Evolutionary conservation across 1,139 yeast species (phyloP), one percentile per base, ranked within the genome.

Genomic region (Hanseniaspora uvarum): DNA sequence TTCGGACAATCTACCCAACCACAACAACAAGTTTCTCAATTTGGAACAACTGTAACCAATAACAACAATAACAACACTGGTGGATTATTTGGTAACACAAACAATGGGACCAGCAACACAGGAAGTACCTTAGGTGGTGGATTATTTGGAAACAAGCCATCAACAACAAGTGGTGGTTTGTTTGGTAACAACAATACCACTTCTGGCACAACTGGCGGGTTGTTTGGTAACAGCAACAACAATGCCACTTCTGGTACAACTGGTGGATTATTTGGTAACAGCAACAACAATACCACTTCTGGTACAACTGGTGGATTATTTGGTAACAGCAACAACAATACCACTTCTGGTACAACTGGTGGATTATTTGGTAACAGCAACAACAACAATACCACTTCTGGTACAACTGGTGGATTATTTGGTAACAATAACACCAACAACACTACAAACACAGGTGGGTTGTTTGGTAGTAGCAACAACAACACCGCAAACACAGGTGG

Each of bases 271-370:
- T 52, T 41, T 41, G 55, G 57, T 16, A 48, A 53, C 28, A 31
- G 14, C 14, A 31, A 31, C 28, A 31, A 14, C 14, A 31, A 31
- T 14, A 5, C 44, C 47, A 26, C 38, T 52, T 14, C 51, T 48
- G 37, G 57, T 46, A 31, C 53, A 52, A 14, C 55, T 50, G 40
- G 51, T 18, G 56, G 56, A 1, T 56, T 65, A 41, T 68, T 66
- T 57, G 71, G 72, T 19, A 54, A 54, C 52, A 62, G 39, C 14
- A 54, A 54, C 52, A 62, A 41, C n/a, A 11, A 11, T 12, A 14
- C n/a, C 40, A 55, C 34, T 30, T 18, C 47, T 24, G 16, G 4
- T 24, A 34, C 41, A 8, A 4, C 39, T 5, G 26, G 36, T 11
- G 31, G 44, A 1, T 16, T 40, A 2, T 38, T 47, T 18, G 36